Evolutionary conservation across 2,329 filamentous ascomycete genomes (phyloP).

Genomic region (Phialemoniopsis sp.): DNA sequence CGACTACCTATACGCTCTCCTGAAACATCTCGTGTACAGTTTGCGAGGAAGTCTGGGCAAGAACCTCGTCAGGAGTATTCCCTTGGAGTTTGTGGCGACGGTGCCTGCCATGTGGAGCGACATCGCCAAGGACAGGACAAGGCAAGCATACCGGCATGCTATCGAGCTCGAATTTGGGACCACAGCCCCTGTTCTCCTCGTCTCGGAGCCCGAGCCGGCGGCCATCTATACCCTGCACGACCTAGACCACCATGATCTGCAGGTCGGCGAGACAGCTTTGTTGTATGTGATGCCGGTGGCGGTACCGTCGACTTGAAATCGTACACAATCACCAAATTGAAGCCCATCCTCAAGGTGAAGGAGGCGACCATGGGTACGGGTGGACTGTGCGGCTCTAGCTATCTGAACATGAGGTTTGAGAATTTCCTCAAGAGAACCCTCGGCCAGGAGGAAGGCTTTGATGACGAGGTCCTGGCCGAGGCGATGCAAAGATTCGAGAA

Average conservation of each 20-base stretch:
- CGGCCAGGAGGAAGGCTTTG: constrained; percentile 35
- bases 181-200: constrained; percentile 33
- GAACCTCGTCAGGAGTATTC: constrained; percentile 34
- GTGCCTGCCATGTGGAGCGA: constrained; percentile 58
- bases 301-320: constrained; percentile 51
- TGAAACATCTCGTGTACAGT: constrained; percentile 40
- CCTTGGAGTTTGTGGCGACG: constrained; percentile 50
- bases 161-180: constrained; percentile 19
- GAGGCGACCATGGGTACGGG: constrained; percentile 46
- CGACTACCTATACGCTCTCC: constrained; percentile 44
- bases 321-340: constrained; percentile 39
- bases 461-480: constrained; percentile 31
- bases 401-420: constrained; percentile 43
- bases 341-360: constrained; percentile 39
- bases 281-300: constrained; percentile 50
- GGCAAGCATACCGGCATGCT: constrained; percentile 35
- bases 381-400: constrained; percentile 43
- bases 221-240: constrained; percentile 43
- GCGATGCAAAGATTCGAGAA: constrained; percentile 40
- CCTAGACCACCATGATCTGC: constrained; percentile 32
- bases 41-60: constrained; percentile 36
- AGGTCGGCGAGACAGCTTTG: constrained; percentile 42
- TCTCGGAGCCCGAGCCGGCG: constrained; percentile 50
- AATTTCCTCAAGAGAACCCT: constrained; percentile 37
- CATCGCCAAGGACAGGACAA: constrained; percentile 45